Evolutionary conservation across 345 rosid species (phyloP).

Genomic region (thale cress (Arabidopsis thaliana)): DNA sequence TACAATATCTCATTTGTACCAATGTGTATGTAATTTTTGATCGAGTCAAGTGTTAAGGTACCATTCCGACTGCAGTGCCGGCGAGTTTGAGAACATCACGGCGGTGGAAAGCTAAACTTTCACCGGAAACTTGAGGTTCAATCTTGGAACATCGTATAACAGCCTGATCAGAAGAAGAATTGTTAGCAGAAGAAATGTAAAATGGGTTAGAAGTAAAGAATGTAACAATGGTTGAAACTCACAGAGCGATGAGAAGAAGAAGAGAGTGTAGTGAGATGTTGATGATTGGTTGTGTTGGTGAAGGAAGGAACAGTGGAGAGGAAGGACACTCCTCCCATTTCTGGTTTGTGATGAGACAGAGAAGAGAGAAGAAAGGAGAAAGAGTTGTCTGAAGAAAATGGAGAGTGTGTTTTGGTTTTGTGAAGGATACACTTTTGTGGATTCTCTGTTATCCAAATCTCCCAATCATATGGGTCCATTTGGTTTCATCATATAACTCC

Average conservation of each 20-base stretch:
- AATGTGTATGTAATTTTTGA: background rate
- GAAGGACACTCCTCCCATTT: constrained; percentile 56
- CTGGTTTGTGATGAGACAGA: constrained; percentile 17
- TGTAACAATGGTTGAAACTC: constrained; percentile 43
- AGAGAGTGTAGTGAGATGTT: constrained; percentile 33
- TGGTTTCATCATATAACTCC: constrained; percentile 3
- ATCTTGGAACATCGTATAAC: constrained; percentile 56
- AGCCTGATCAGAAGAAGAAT: constrained; percentile 44
- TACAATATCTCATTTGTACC: background rate
- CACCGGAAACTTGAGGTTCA: constrained; percentile 41
- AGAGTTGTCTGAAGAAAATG: constrained; percentile 18
- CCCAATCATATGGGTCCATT: constrained; percentile 40
- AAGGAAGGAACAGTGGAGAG: constrained; percentile 62
- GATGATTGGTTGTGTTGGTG: constrained; percentile 36
- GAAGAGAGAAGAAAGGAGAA: constrained; percentile 15
- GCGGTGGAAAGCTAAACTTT: constrained; percentile 47
- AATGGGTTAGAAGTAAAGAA: constrained; percentile 2
- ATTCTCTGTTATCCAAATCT: constrained; percentile 45
- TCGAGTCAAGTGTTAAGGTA: constrained; percentile 33
- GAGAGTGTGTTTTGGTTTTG: constrained; percentile 27
- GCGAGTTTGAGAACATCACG: constrained; percentile 65
- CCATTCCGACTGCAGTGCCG: constrained; percentile 72
- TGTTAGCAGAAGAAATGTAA: background rate
- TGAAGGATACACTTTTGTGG: constrained; percentile 38
- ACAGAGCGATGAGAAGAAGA: constrained; percentile 41